Percentiles rank a stretch among this genome's conserved stretches.
These are phyloP conservation scores for Sphagnum tenellum DNA, from an alignment of 225 moss, liverwort and hornwort species.

Conservation along the genomic window DNA sequence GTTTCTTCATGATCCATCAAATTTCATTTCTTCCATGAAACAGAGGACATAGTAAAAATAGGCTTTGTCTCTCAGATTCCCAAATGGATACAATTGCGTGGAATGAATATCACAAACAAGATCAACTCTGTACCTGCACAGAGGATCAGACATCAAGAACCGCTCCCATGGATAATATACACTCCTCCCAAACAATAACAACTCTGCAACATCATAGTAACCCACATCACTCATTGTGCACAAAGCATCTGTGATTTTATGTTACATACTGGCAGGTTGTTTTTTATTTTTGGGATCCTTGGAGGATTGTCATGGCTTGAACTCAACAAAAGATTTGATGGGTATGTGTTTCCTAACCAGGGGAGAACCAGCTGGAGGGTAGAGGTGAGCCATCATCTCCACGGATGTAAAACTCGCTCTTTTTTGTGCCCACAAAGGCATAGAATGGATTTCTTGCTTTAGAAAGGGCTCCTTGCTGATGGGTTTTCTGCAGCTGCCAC, in stretches of 20 bases:
- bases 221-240: too few species aligned
- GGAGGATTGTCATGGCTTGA: too few species aligned
- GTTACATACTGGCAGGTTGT: too few species aligned
- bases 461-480: conserved; percentile 6
- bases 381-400: conserved; percentile 33
- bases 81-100: too few species aligned
- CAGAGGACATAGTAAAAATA: too few species aligned
- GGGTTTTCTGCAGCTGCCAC: conserved; percentile 23
- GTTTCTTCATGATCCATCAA: too few species aligned
- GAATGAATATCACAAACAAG: too few species aligned
- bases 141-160: conserved; percentile 59
- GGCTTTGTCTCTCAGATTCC: too few species aligned
- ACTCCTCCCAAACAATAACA: conserved; percentile 43
- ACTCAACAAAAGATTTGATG: too few species aligned
- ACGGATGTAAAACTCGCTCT: conserved; percentile 77
- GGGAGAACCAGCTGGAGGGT: conserved; percentile 7
- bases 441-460: conserved; percentile 28
- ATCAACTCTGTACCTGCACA: conserved; percentile 44
- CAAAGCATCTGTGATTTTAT: too few species aligned
- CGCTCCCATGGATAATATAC: conserved; percentile 98
- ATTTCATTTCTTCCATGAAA: too few species aligned
- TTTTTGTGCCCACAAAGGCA: conserved; percentile 81
- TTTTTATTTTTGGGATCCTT: too few species aligned
- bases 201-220: conserved; percentile 40
- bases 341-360: conserved; percentile 15